Evolutionary conservation across 192 early-diverging fungal species (phyloP).

Genomic region (Podochytrium sp.): DNA sequence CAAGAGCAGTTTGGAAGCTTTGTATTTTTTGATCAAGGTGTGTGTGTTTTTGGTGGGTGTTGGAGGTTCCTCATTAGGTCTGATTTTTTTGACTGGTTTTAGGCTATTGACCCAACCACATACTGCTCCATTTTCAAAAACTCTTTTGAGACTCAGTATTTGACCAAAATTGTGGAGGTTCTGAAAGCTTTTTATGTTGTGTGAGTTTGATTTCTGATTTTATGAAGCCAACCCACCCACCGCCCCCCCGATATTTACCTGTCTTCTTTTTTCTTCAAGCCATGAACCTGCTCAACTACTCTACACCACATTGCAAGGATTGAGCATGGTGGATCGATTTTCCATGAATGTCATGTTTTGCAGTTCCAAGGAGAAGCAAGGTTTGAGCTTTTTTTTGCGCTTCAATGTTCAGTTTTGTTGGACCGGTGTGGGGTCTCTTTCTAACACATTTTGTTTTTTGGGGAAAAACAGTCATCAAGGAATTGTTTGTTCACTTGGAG

Average conservation of each 20-base stretch:
- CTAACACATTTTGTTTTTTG: no score
- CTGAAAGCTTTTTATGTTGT: conserved; percentile 3
- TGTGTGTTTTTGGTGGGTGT: not conserved
- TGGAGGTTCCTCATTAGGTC: not conserved
- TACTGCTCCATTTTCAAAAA: conserved; percentile 49
- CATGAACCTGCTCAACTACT: not conserved
- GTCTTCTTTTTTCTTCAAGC: not conserved
- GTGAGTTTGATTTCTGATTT: not conserved
- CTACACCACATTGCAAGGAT: not conserved
- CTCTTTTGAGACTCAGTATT: conserved; percentile 48
- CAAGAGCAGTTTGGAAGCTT: conserved; percentile 44
- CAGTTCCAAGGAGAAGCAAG: not conserved
- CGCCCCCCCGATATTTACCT: no score
- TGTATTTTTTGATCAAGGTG: conserved; percentile 71
- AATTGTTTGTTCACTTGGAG: no score
- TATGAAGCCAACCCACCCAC: not conserved
- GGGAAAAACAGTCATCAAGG: no score
- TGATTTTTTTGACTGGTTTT: not conserved
- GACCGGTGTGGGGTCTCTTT: no score
- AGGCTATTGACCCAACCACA: conserved; percentile 34
- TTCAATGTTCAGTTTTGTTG: not conserved
- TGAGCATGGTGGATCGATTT: conserved; percentile 16
- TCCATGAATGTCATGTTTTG: conserved; percentile 19
- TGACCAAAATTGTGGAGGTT: conserved; percentile 42
- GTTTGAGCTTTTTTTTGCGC: not conserved